Conservation (phyloP, 768 basidiomycete species). For the Brasilioporus rufonigricans region DNA sequence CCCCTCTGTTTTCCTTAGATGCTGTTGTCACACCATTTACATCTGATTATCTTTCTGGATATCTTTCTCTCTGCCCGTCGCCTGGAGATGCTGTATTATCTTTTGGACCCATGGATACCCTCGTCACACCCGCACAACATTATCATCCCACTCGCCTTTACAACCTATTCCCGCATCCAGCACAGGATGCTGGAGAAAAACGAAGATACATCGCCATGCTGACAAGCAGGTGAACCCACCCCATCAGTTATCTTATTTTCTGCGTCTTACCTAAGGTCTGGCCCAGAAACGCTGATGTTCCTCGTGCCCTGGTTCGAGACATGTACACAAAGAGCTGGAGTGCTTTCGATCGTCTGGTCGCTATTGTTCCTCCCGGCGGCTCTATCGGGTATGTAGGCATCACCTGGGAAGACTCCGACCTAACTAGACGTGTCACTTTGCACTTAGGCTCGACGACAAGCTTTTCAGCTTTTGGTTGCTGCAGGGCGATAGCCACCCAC, state of each 20-base stretch:
- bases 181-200: constrained; percentile 72
- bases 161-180: constrained; percentile 76
- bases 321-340: constrained; percentile 95
- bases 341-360: constrained; percentile 84
- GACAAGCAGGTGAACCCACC: constrained; percentile 56
- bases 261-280: background rate
- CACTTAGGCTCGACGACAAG: constrained; percentile 79
- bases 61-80: constrained; percentile 73
- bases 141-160: constrained; percentile 75
- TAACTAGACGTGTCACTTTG: background rate
- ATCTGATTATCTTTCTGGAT: constrained; percentile 70
- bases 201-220: constrained; percentile 71
- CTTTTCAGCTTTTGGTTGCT: constrained; percentile 88
- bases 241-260: background rate
- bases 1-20: constrained; percentile 39
- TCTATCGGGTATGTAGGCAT: constrained; percentile 68
- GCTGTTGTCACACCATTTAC: constrained; percentile 75
- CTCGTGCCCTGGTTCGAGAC: constrained; percentile 79
- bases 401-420: constrained; percentile 2
- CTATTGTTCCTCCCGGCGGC: constrained; percentile 87
- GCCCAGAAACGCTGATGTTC: constrained; percentile 76
- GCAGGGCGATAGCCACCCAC: constrained; percentile 73
- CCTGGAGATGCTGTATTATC: constrained; percentile 72
- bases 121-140: constrained; percentile 73
- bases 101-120: constrained; percentile 77